phyloP scores from a whole-genome alignment of 176 grass and related monocot species.

The Zea luxurians region DNA sequence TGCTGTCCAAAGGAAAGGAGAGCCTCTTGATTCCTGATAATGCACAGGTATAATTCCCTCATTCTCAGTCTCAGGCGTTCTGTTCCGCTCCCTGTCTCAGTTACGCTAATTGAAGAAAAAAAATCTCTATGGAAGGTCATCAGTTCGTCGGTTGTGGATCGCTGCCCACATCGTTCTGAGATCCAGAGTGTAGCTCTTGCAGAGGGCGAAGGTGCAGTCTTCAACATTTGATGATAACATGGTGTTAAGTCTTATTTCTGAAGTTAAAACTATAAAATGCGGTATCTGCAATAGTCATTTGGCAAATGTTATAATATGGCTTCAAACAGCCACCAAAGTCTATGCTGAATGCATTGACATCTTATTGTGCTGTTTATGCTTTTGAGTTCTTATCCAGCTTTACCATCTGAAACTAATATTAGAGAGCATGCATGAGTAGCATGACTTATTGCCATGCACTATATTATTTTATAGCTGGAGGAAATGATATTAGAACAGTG shows the following conservation, averaged over 20 bases:
- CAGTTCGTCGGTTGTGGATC: conserved; percentile 75
- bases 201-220: conserved; percentile 57
- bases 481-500: neutral
- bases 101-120: conserved; percentile 9
- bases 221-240: neutral
- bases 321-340: neutral
- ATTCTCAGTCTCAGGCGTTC: neutral
- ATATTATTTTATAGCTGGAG: neutral
- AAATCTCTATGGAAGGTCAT: conserved; percentile 56
- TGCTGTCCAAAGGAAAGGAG: conserved; percentile 73
- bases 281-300: neutral
- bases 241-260: neutral
- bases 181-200: conserved; percentile 84
- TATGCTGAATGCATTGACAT: neutral
- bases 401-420: conserved; percentile 3
- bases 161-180: conserved; percentile 78
- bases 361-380: neutral
- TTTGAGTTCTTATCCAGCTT: conserved; percentile 23
- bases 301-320: neutral
- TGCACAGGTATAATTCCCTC: conserved; percentile 48
- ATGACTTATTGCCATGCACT: neutral
- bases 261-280: neutral
- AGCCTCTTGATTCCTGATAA: conserved; percentile 85
- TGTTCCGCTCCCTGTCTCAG: conserved; percentile 11
- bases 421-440: conserved; percentile 9